These are phyloP conservation scores for Viridothelium virens DNA, from an alignment of 495 filamentous ascomycete species.

Conservation along the genomic window DNA sequence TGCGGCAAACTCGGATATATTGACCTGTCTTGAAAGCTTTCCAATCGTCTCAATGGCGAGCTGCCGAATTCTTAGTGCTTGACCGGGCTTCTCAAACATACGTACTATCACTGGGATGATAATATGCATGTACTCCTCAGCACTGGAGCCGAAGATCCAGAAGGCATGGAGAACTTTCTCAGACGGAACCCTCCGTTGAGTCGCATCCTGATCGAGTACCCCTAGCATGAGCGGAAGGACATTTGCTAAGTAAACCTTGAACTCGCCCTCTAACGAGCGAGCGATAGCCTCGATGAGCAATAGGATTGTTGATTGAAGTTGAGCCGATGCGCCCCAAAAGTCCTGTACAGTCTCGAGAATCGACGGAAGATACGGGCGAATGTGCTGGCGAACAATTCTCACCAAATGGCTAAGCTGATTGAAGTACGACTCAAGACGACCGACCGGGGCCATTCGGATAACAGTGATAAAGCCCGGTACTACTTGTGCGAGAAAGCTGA, in stretches of 20 bases:
- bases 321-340: constrained; percentile 69
- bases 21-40: constrained; percentile 90
- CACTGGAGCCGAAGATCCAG: constrained; percentile 89
- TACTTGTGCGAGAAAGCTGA: constrained; percentile 84
- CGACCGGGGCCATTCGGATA: constrained; percentile 60
- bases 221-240: constrained; percentile 88
- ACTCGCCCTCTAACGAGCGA: constrained; percentile 90
- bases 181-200: constrained; percentile 55
- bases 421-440: constrained; percentile 85
- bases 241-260: constrained; percentile 84
- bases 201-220: constrained; percentile 80
- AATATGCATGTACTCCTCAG: constrained; percentile 97
- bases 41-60: constrained; percentile 90
- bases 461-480: constrained; percentile 87
- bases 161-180: constrained; percentile 92
- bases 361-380: constrained; percentile 73
- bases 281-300: constrained; percentile 86
- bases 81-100: constrained; percentile 76
- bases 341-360: constrained; percentile 78
- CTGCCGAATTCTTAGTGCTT: constrained; percentile 65
- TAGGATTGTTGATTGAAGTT: constrained; percentile 82
- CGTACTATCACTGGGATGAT: constrained; percentile 94
- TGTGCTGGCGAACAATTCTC: constrained; percentile 91
- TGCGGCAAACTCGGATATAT: constrained; percentile 92
- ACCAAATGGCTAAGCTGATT: constrained; percentile 90